Conservation (phyloP, 1,139 yeast species). For the Pichia sp. region DNA sequence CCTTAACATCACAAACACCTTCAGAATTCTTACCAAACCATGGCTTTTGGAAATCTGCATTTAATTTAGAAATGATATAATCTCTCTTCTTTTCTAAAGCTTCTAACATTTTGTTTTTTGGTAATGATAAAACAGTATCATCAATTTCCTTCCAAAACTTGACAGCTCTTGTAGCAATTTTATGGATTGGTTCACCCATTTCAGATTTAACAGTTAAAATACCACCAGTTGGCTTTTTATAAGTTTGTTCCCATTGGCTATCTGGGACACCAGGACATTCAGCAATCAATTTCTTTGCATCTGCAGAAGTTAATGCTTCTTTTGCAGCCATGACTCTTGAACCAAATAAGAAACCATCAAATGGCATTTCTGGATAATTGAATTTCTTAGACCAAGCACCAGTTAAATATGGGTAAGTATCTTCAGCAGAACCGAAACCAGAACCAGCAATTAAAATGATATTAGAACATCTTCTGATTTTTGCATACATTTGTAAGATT, state of each 20-base stretch:
- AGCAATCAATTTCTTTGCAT: constrained; percentile 88
- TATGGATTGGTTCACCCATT: constrained; percentile 99
- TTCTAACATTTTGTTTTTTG: constrained; percentile 81
- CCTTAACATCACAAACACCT: constrained; percentile 88
- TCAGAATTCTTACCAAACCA: constrained; percentile 82
- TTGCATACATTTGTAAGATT: constrained; percentile 88
- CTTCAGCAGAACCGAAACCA: constrained; percentile 96
- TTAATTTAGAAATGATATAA: constrained; percentile 76
- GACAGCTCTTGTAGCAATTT: constrained; percentile 97
- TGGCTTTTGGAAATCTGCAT: constrained; percentile 94
- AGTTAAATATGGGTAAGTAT: constrained; percentile 93
- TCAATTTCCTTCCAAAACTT: constrained; percentile 95
- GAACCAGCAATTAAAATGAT: constrained; percentile 93
- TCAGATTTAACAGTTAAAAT: constrained; percentile 92
- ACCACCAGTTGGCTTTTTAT: constrained; percentile 96
- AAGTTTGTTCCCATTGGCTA: constrained; percentile 85
- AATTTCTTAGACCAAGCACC: constrained; percentile 88
- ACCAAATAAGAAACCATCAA: constrained; percentile 94
- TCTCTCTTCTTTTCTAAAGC: constrained; percentile 80
- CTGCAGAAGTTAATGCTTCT: constrained; percentile 92
- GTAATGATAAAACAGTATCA: constrained; percentile 83
- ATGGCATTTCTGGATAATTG: constrained; percentile 97
- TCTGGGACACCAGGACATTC: constrained; percentile 88
- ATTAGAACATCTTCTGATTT: constrained; percentile 87
- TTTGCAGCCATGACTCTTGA: constrained; percentile 96